Evolutionary conservation across 148 eudicot genomes (phyloP).

Genomic region (Vaccinium myrtillus): DNA sequence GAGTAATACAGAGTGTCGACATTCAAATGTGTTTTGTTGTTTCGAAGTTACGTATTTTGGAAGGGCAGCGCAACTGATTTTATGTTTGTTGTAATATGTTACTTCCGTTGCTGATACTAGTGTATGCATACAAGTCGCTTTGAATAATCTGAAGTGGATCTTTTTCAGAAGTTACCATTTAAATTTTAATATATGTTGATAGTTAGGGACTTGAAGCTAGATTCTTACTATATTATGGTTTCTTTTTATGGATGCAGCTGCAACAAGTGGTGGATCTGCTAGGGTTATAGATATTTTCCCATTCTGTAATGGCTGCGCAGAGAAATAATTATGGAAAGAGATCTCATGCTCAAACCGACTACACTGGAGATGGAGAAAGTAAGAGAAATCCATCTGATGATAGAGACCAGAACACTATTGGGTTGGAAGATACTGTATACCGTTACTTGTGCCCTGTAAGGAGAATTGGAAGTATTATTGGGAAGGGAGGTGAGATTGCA

Average conservation of each 20-base stretch:
- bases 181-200: neutral
- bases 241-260: constrained; percentile 3
- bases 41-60: neutral
- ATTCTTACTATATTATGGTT: neutral
- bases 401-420: constrained; percentile 52
- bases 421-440: constrained; percentile 80
- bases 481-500: constrained; percentile 90
- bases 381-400: constrained; percentile 75
- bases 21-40: neutral
- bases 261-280: neutral
- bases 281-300: neutral
- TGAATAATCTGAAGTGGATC: neutral
- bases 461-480: constrained; percentile 92
- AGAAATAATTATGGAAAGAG: constrained; percentile 72
- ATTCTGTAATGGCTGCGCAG: constrained; percentile 55
- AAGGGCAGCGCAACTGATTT: neutral
- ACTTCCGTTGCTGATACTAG: neutral
- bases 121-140: neutral
- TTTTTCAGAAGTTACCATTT: neutral
- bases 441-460: constrained; percentile 81
- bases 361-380: constrained; percentile 55
- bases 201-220: neutral
- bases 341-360: constrained; percentile 53
- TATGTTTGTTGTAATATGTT: neutral
- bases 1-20: neutral